phyloP scores from a whole-genome alignment of 202 grass and related monocot genomes.

The Carex sylvatica region DNA sequence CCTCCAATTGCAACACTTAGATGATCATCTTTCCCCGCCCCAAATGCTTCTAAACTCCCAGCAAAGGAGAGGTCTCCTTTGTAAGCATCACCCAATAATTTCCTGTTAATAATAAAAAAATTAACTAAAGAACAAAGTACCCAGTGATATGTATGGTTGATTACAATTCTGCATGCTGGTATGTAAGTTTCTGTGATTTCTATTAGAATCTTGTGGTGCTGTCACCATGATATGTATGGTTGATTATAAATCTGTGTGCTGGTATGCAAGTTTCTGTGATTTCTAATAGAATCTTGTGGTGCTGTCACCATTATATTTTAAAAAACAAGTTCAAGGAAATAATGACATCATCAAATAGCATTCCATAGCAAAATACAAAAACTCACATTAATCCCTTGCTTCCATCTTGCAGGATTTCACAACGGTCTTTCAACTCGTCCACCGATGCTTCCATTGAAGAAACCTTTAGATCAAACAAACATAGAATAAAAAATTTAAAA shows the following conservation, averaged over 20 bases:
- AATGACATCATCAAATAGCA: slow-evolving; percentile 2
- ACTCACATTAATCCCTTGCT: slow-evolving; percentile 90
- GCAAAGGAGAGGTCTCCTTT: slow-evolving; percentile 54
- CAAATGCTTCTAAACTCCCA: slow-evolving; percentile 46
- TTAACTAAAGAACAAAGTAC: slow-evolving; percentile 5
- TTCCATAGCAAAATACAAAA: neutral
- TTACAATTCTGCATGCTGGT: neutral
- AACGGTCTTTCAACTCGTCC: slow-evolving; percentile 79
- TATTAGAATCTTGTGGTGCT: neutral
- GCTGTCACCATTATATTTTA: neutral
- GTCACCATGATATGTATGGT: neutral
- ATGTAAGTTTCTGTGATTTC: neutral
- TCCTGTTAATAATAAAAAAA: slow-evolving; percentile 25
- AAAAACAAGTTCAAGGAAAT: neutral
- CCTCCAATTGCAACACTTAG: slow-evolving; percentile 53
- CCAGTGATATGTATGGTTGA: neutral
- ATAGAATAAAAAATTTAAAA: slow-evolving; percentile 9
- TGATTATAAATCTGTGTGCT: slow-evolving; percentile 1
- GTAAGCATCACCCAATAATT: slow-evolving; percentile 42
- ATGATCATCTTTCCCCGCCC: slow-evolving; percentile 44
- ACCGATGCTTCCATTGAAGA: slow-evolving; percentile 76
- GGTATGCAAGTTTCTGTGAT: neutral
- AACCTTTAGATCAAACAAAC: slow-evolving; percentile 50
- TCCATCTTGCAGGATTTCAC: slow-evolving; percentile 78
- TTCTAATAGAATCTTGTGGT: neutral